A percentile compares a stretch with the other conserved stretches of the same genome.
These are phyloP conservation scores for Angomonas deanei DNA, from an alignment of 208 protist species.

Conservation along the genomic window DNA sequence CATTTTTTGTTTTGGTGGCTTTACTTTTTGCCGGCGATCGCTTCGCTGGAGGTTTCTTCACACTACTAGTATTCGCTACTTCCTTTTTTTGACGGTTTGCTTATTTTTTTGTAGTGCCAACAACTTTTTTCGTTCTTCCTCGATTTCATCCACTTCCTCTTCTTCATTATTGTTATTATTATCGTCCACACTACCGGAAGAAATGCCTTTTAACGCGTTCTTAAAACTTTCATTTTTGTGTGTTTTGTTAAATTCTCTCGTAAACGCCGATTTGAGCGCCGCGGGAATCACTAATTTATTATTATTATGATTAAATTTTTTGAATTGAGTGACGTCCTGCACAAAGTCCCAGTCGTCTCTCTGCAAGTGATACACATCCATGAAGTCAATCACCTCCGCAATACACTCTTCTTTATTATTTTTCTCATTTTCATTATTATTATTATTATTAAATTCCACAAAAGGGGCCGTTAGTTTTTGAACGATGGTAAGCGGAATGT, in stretches of 20 bases:
- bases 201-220: constrained; percentile 42
- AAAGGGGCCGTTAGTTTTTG: constrained; percentile 51
- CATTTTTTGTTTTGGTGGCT: neutral
- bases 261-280: constrained; percentile 85
- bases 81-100: too few relatives aligned
- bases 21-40: constrained; percentile 14
- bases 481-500: constrained; percentile 79
- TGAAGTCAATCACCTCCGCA: constrained; percentile 66
- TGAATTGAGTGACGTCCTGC: constrained; percentile 62
- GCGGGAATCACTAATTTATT: constrained; percentile 41
- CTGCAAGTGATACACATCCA: constrained; percentile 84
- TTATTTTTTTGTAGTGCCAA: constrained; percentile 8
- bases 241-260: constrained; percentile 86
- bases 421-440: neutral
- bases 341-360: constrained; percentile 90
- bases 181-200: too few relatives aligned
- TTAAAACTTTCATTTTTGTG: constrained; percentile 65
- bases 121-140: neutral
- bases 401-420: constrained; percentile 76
- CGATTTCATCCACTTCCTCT: constrained; percentile 2
- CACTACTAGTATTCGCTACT: too few relatives aligned
- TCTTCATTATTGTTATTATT: constrained; percentile 15
- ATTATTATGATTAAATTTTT: constrained; percentile 38
- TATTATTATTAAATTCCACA: constrained; percentile 5
- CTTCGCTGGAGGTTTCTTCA: constrained; percentile 22